Evolutionary conservation across 495 filamentous ascomycete species (phyloP), one percentile per base, ranked within the genome.

Genomic region (Aspergillus indologenus): DNA sequence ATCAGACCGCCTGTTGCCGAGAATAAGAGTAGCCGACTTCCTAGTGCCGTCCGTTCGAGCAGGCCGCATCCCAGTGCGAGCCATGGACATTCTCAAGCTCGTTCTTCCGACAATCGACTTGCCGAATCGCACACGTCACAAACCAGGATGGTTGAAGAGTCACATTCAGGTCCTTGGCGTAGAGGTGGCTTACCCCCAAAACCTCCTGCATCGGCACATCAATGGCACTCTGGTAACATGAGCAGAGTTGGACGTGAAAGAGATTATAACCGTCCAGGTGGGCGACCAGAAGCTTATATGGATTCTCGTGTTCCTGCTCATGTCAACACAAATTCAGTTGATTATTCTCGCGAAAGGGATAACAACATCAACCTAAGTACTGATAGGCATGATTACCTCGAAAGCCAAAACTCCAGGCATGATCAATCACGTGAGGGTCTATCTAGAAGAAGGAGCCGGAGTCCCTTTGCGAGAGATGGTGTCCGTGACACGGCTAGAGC

Each of bases 221-320:
- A 70, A 17, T 75, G 73, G 71, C 59, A 65, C 47, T 58, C 65
- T 26, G 34, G 60, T 34, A 67, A 66, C 60, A 21, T 60, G 23
- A 65, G 64, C 26, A 67, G 71, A 61, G 40, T 57, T 5, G 74
- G 74, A 48, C 69, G 72, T 24, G 73, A 73, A 46, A 67, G 70
- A 40, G 59, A 50, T 17, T 58, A 65, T 45, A 68, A 64, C 22
- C 50, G 56, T 48, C 71, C 75, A 22, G 60, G 60, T n/a, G 58
- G 53, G 18, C 61, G 73, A 54, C 58, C 63, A n/a, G 64, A 75
- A 1, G 68, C 58, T 31, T 71, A 67, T 53, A 17, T 71, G 19
- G 76, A 79, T 43, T 77, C 75, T 3, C 78, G 78, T 61, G 66
- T 77, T 24, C 75, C n/a, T n/a, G n/a, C 76, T 5, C 73, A 57